Conservation (phyloP, 108 stramenopile genomes). For the Pseudonitzschia pungens region DNA sequence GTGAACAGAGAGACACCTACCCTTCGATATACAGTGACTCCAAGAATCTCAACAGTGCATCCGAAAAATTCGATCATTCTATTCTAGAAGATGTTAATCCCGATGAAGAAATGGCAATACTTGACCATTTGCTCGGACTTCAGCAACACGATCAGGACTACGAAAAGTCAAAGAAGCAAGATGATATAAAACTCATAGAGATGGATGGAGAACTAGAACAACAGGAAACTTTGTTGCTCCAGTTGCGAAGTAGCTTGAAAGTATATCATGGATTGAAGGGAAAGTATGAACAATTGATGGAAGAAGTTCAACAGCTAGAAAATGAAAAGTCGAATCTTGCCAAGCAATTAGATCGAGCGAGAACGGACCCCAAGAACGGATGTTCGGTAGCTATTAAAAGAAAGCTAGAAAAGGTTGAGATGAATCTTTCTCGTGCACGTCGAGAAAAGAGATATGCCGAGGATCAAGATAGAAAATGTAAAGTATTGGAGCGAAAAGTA, state of each 20-base stretch:
- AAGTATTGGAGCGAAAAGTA: slow-evolving; percentile 75
- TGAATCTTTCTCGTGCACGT: slow-evolving; percentile 61
- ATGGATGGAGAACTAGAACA: slow-evolving; percentile 75
- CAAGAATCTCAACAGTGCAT: not conserved
- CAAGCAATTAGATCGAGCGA: slow-evolving; percentile 63
- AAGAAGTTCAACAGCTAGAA: slow-evolving; percentile 75
- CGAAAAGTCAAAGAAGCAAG: slow-evolving; percentile 47
- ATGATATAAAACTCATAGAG: slow-evolving; percentile 61
- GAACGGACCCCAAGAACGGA: slow-evolving; percentile 67
- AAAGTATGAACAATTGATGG: slow-evolving; percentile 78
- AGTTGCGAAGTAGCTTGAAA: slow-evolving; percentile 72
- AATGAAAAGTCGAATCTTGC: slow-evolving; percentile 70
- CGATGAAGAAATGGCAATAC: slow-evolving; percentile 84
- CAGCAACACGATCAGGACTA: slow-evolving; percentile 81
- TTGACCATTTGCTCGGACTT: slow-evolving; percentile 75
- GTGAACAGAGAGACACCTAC: not conserved
- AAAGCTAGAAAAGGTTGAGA: slow-evolving; percentile 74
- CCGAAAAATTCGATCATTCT: slow-evolving; percentile 38
- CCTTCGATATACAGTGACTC: not conserved
- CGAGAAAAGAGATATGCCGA: slow-evolving; percentile 74
- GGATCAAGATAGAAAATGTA: slow-evolving; percentile 68
- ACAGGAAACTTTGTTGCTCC: slow-evolving; percentile 67
- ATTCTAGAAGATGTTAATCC: slow-evolving; percentile 71
- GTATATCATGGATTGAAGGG: slow-evolving; percentile 80
- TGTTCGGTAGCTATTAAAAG: slow-evolving; percentile 72